Evolutionary conservation across 768 basidiomycete species (phyloP), one percentile per base, ranked within the genome.

Genomic region (Suillus luteus): DNA sequence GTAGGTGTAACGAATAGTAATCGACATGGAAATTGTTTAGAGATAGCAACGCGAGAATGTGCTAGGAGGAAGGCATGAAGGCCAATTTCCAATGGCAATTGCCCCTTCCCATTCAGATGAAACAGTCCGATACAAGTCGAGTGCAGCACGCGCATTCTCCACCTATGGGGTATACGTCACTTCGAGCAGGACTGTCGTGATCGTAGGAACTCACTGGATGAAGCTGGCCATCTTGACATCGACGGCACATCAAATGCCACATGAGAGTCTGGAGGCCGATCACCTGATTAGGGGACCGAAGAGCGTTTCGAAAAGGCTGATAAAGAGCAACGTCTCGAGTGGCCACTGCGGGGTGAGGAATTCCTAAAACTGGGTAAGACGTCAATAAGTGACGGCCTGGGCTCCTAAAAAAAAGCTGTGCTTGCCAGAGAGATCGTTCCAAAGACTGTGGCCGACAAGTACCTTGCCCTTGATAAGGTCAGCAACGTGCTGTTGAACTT

Each of bases 271-370:
- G 88, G 41, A 94, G 80, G 33, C 93, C 91, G 65, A 92, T 77
- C 57, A 86, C 74, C 67, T 90, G 87, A 70, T 88, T 86, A 7
- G 86, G 85, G 33, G 83, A 82, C 31, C 85, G 84, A 60, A 93
- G 76, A 1, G 89, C 84, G 62, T 86, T 89, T 70, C 90, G 83
- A 71, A 93, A 93, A 0, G 92, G 92, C 79, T 90, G 71, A 75
- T 92, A 94, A 38, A 94, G 76, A 4, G 87, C 92, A 60, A 92
- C 90, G 71, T 94, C 92, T 59, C 92, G 85, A 14, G 92, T 93
- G 57, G 82, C 80, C 9, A 89, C 87, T 17, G 91, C 91, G 40
- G 88, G 84, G 75, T 93, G 91, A 17, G 91, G 89, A 64, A 93
- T 87, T 19, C 91, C 92, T 60, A 93, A 82, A 19, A 93, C 91